Percentiles rank a stretch among this genome's conserved stretches.
Evolutionary conservation across 495 filamentous ascomycete species (phyloP).

Genomic region (Parathielavia hyrcaniae): DNA sequence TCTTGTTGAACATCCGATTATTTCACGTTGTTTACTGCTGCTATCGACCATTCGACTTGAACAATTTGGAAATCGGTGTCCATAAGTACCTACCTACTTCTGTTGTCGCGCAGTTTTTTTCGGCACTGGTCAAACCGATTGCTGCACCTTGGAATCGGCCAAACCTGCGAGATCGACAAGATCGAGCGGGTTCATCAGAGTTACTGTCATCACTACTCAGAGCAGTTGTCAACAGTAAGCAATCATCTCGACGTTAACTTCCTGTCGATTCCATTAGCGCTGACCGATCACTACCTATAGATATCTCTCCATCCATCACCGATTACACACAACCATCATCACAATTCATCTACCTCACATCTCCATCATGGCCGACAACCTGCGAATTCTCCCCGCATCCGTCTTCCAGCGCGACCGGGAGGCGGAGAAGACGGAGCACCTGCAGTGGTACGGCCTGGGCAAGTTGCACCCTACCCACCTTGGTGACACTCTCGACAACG

Average conservation of each 20-base stretch:
- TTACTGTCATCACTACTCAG: no score
- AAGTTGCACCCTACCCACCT: slow-evolving; percentile 10
- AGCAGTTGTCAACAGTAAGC: no score
- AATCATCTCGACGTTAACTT: no score
- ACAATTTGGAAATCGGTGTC: neutral
- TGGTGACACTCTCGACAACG: neutral
- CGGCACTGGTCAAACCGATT: no score
- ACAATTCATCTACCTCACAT: no score
- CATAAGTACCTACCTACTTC: neutral
- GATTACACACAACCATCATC: neutral
- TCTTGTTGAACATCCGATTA: neutral
- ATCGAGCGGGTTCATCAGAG: no score
- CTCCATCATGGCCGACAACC: neutral
- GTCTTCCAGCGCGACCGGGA: neutral
- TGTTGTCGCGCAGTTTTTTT: neutral
- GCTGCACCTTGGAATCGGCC: no score
- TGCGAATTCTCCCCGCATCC: neutral
- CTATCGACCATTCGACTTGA: neutral
- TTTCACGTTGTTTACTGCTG: neutral
- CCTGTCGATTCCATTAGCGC: no score
- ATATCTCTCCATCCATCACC: neutral
- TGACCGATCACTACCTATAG: neutral
- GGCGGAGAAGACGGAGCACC: neutral
- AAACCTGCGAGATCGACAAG: no score
- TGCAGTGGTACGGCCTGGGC: slow-evolving; percentile 7